phyloP scores from a whole-genome alignment of 129 eudicot genomes.

The Escallonia rubra region DNA sequence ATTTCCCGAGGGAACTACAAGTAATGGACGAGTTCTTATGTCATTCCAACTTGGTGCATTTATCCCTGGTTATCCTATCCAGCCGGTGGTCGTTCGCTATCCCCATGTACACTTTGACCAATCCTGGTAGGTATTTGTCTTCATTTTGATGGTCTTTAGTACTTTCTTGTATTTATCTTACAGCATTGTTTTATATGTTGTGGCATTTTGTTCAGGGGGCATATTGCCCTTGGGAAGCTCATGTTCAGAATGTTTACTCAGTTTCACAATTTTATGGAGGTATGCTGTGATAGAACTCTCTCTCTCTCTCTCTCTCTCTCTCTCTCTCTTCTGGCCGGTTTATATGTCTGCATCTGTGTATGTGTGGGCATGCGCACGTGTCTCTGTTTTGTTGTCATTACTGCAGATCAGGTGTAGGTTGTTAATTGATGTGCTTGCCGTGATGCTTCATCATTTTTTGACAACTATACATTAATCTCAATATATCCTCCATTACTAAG shows the following conservation, averaged over 20 bases:
- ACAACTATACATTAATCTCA: too few relatives aligned
- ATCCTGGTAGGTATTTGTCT: constrained; percentile 60
- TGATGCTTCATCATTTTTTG: too few relatives aligned
- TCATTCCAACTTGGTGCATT: constrained; percentile 98
- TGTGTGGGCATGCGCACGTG: too few relatives aligned
- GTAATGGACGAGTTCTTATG: constrained; percentile 73
- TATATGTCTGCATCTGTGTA: too few relatives aligned
- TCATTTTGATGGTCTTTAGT: background rate
- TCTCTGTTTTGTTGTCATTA: too few relatives aligned
- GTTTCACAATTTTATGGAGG: constrained; percentile 98
- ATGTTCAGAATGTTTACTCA: constrained; percentile 98
- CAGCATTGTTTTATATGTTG: constrained; percentile 2
- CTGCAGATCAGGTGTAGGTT: too few relatives aligned
- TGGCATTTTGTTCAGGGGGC: constrained; percentile 59
- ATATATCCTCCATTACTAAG: too few relatives aligned
- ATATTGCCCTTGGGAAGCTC: constrained; percentile 56
- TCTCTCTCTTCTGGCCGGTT: too few relatives aligned
- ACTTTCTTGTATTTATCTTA: background rate
- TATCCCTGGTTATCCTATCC: constrained; percentile 85
- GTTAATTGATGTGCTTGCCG: too few relatives aligned
- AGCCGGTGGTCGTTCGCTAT: constrained; percentile 88
- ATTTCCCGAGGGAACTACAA: constrained; percentile 99
- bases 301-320: background rate
- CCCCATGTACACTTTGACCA: constrained; percentile 97
- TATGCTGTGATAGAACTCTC: constrained; percentile 12